Base-by-base conservation (phyloP, 2,329 filamentous ascomycete genomes). In the Epicoccum nigrum region DNA sequence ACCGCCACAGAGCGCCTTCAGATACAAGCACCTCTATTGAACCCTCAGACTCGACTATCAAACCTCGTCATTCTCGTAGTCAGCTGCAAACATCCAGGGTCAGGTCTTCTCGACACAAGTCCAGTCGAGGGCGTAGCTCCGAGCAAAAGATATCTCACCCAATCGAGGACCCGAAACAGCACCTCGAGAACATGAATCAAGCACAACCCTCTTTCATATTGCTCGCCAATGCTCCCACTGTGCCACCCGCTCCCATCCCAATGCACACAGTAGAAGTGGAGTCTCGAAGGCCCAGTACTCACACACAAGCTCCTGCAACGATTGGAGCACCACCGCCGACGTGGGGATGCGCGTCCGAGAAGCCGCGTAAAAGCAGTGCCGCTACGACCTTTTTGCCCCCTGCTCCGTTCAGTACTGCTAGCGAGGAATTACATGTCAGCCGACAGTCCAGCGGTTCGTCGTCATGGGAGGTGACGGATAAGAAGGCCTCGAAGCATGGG, bases 41-140 rank as follows among this genome's bases (percentile, higher is more conserved):
- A 5, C 51, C 20, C 17, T 58, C 58, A 8, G 50, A 59, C 34
- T 50, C 53, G 5, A 61, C 56, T 2, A 21, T 57, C 19, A 50
- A 51, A 7, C 54, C 56, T 2, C 54, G 46, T 7, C 50, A 47
- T 12, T 55, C 56, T 28, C 54, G 40, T 19, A 59, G 48, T 17
- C 45, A 53, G 13, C 4, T 19, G 12, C 48, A 49, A 1, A 20
- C 35, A 7, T 16, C 20, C 21, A 34, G 31, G 19, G 53, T 16
- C 4, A 54, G 13, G 4, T 38, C 54, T 17, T 1, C 7, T n/a
- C 21, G 4, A 39, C 47, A 9, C 38, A 47, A 8, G 30, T 23
- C 34, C 4, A 13, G 16, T 3, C 32, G 7, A 3, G 13, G 12
- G 6, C 46, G 38, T 2, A 45, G 37, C 15, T 49, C 33, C 3